Evolutionary conservation across 2,329 filamentous ascomycete species (phyloP).

Genomic region (Colletotrichum sp.): DNA sequence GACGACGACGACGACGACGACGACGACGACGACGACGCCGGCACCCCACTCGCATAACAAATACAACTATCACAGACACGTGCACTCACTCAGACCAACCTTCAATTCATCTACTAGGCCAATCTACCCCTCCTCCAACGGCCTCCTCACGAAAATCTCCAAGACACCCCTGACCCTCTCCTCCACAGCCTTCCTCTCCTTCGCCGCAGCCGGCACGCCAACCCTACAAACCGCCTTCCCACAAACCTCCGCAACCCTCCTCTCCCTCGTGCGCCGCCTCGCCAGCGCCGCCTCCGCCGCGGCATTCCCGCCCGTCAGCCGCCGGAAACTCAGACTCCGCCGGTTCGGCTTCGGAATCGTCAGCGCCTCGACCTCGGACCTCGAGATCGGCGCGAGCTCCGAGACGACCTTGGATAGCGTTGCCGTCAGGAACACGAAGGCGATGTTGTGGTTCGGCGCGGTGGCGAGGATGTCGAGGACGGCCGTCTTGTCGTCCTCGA

Average conservation of each 20-base stretch:
- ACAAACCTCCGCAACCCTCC: constrained; percentile 69
- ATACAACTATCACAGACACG: rapidly evolving
- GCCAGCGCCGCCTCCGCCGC: constrained; percentile 36
- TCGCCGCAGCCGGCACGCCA: constrained; percentile 38
- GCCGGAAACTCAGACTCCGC: constrained; percentile 51
- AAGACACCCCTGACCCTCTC: constrained; percentile 71
- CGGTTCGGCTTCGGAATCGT: constrained; percentile 28
- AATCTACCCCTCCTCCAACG: constrained; percentile 13
- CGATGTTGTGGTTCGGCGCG: constrained; percentile 81
- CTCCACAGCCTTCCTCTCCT: constrained; percentile 63
- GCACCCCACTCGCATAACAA: not conserved
- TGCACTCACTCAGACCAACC: not conserved
- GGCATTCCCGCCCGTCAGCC: constrained; percentile 29
- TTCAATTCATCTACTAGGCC: not conserved
- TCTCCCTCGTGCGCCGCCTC: constrained; percentile 63
- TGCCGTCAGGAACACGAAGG: constrained; percentile 84
- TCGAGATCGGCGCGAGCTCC: constrained; percentile 50
- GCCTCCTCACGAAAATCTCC: constrained; percentile 64
- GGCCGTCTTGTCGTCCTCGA: constrained; percentile 51
- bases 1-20: too few species aligned
- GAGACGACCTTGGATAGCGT: constrained; percentile 66
- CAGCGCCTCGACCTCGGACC: constrained; percentile 40
- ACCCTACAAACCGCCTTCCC: constrained; percentile 65
- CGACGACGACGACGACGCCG: not conserved
- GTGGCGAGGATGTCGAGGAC: constrained; percentile 77